Evolutionary conservation across 2,329 filamentous ascomycete species (phyloP).

Genomic region (Fusarium chuoi): DNA sequence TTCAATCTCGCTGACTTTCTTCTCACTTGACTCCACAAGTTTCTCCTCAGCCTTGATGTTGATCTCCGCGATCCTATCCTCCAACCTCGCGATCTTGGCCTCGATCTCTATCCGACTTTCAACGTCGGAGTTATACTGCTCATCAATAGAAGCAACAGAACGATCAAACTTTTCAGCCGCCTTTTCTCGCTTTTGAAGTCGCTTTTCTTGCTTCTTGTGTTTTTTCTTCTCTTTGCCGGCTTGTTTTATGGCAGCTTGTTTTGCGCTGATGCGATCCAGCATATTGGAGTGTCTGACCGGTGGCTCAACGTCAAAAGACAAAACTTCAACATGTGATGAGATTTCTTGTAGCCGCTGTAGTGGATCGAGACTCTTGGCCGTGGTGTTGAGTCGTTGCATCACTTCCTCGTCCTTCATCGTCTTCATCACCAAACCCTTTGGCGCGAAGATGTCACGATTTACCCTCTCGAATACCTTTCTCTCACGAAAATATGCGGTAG

Average conservation of each 20-base stretch:
- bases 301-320: conserved; percentile 15
- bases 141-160: not conserved
- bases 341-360: not conserved
- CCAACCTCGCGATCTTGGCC: not conserved
- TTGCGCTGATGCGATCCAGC: conserved; percentile 18
- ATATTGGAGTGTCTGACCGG: not conserved
- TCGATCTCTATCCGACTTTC: not conserved
- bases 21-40: not conserved
- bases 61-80: not conserved
- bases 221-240: conserved; percentile 1
- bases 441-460: not conserved
- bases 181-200: not conserved
- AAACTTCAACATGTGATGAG: not conserved
- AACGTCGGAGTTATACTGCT: not conserved
- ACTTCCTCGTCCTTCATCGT: conserved; percentile 9
- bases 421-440: conserved; percentile 8
- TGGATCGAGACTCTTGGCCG: conserved; percentile 8
- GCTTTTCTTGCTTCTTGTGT: not conserved
- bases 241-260: conserved; percentile 9
- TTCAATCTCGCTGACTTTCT: not conserved
- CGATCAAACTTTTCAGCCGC: not conserved
- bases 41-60: not conserved
- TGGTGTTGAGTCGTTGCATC: not conserved
- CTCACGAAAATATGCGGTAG: conserved; percentile 8
- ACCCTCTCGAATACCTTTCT: not conserved